These are phyloP conservation scores for Elsinoe ampelina DNA, from an alignment of 2,329 filamentous ascomycete species.

Conservation along the genomic window DNA sequence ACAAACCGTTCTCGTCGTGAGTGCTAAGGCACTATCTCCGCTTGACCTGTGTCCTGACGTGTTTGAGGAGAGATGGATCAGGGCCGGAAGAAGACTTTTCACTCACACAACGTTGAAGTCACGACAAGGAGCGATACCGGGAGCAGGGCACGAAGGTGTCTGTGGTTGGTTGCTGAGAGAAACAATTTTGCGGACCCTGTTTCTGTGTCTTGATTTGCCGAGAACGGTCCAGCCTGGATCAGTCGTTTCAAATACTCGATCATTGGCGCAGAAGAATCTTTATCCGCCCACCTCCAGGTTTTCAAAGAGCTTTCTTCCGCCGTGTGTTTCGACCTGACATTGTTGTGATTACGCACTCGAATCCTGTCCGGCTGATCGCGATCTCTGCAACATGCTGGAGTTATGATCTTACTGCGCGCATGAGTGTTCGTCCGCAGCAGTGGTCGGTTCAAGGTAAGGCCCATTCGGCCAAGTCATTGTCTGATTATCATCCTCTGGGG, in stretches of 20 bases:
- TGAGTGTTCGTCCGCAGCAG: neutral
- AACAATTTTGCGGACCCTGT: conserved; percentile 1
- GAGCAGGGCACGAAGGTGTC: neutral
- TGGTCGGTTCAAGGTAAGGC: neutral
- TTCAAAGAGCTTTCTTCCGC: neutral
- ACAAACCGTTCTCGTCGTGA: neutral
- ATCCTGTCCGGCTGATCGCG: too few relatives aligned
- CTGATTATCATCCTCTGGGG: neutral
- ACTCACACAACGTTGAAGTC: neutral
- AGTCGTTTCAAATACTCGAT: neutral
- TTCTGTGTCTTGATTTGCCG: neutral
- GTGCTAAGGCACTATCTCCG: conserved; percentile 4
- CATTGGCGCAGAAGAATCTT: neutral
- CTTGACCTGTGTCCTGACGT: neutral
- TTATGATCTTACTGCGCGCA: neutral
- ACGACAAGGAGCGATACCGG: neutral
- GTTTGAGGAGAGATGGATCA: neutral
- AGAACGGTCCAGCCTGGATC: conserved; percentile 2
- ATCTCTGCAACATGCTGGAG: neutral
- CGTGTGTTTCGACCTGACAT: neutral
- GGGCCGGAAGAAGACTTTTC: conserved; percentile 2
- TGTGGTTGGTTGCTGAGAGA: neutral
- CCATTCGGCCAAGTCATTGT: neutral
- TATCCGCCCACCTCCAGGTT: neutral
- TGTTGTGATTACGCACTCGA: too few relatives aligned